A percentile compares a stretch with the other conserved stretches of the same genome.
These are phyloP conservation scores for Porogramme epimiltina DNA, from an alignment of 1,284 basidiomycete species.

Conservation along the genomic window DNA sequence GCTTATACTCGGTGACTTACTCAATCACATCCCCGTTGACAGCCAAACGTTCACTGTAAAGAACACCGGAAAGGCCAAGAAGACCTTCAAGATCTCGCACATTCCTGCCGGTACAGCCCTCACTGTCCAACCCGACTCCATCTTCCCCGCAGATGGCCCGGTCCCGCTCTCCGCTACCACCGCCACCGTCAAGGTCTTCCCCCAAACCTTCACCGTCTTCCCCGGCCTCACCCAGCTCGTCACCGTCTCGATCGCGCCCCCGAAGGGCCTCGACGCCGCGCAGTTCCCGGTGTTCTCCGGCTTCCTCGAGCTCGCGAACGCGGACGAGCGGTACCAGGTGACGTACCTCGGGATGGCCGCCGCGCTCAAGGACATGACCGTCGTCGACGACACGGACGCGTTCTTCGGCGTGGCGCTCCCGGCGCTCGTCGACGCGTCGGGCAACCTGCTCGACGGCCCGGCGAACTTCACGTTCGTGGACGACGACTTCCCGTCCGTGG, in stretches of 20 bases:
- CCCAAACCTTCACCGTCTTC: constrained; percentile 34
- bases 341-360: constrained; percentile 53
- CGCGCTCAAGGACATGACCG: constrained; percentile 47
- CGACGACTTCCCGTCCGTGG: constrained; percentile 44
- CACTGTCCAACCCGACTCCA: constrained; percentile 41
- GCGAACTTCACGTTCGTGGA: constrained; percentile 56
- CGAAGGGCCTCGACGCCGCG: constrained; percentile 43
- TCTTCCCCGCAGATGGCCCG: constrained; percentile 46
- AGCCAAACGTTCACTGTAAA: constrained; percentile 52
- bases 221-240: constrained; percentile 34
- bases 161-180: constrained; percentile 48
- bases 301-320: constrained; percentile 52
- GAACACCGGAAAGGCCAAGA: constrained; percentile 43
- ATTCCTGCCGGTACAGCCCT: constrained; percentile 57
- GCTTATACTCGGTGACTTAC: too few species aligned
- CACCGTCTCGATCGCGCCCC: constrained; percentile 40
- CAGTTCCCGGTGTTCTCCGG: constrained; percentile 63
- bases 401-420: constrained; percentile 49
- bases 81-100: constrained; percentile 50
- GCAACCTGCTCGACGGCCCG: constrained; percentile 39
- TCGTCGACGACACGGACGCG: constrained; percentile 50
- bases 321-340: constrained; percentile 45
- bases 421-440: constrained; percentile 41
- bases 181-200: constrained; percentile 45
- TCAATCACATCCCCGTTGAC: too few species aligned